Percentiles rank a stretch among this genome's conserved stretches.
Conservation (phyloP, 257 asterid species). For the Fraxinus pennsylvanica region DNA sequence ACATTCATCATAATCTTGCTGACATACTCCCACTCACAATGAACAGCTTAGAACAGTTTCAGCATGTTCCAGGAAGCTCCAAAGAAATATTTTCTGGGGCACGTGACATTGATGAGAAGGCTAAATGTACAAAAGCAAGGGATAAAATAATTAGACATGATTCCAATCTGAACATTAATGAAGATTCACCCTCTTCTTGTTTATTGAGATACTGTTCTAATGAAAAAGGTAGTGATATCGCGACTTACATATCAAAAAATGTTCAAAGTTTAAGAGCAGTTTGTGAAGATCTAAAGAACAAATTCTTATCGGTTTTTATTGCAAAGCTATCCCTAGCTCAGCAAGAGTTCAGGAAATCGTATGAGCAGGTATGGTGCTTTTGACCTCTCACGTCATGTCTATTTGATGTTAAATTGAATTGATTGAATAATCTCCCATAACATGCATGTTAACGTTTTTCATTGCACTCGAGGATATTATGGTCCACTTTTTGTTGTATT, state of each 20-base stretch:
- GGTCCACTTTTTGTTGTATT: slow-evolving; percentile 17
- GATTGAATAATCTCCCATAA: slow-evolving; percentile 17
- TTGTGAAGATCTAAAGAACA: slow-evolving; percentile 70
- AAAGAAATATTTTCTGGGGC: slow-evolving; percentile 28
- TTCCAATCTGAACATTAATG: slow-evolving; percentile 31
- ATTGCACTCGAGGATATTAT: not conserved
- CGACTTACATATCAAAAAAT: slow-evolving; percentile 33
- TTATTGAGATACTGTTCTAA: slow-evolving; percentile 27
- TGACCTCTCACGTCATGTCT: slow-evolving; percentile 22
- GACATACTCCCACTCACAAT: slow-evolving; percentile 53
- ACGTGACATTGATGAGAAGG: slow-evolving; percentile 34
- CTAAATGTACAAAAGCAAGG: slow-evolving; percentile 33
- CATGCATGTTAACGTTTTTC: slow-evolving; percentile 6
- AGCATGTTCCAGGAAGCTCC: slow-evolving; percentile 35
- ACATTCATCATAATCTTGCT: slow-evolving; percentile 86
- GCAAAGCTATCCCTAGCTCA: slow-evolving; percentile 65
- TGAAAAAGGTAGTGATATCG: slow-evolving; percentile 29
- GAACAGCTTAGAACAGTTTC: slow-evolving; percentile 32
- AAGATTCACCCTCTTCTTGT: slow-evolving; percentile 35
- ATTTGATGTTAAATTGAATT: slow-evolving; percentile 11
- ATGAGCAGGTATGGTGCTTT: slow-evolving; percentile 67
- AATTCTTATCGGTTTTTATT: slow-evolving; percentile 66
- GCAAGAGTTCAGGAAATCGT: slow-evolving; percentile 76
- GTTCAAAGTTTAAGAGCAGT: slow-evolving; percentile 45
- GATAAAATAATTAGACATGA: slow-evolving; percentile 33